phyloP scores from a whole-genome alignment of 2,329 filamentous ascomycete species.

The Talaromyces marneffei region DNA sequence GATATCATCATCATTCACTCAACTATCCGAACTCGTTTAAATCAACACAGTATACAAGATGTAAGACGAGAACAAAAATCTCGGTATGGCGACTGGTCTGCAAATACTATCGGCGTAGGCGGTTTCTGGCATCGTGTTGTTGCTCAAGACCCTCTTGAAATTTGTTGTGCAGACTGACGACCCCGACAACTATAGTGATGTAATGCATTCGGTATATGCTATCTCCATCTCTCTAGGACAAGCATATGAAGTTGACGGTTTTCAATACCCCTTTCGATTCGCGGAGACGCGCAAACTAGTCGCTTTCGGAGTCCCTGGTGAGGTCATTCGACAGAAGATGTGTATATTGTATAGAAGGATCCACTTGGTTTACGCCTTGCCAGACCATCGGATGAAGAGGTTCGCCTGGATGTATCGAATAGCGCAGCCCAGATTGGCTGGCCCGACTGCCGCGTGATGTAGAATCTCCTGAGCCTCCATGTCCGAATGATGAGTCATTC shows the following conservation, averaged over 20 bases:
- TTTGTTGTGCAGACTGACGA: neutral
- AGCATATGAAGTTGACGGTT: neutral
- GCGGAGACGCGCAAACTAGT: neutral
- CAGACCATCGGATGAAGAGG: neutral
- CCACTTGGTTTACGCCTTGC: slow-evolving; percentile 6
- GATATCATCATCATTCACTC: slow-evolving; percentile 10
- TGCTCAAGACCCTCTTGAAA: neutral
- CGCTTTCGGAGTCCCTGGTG: neutral
- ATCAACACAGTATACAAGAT: neutral
- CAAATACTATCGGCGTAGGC: neutral
- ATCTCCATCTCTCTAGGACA: neutral
- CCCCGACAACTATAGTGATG: neutral
- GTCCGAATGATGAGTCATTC: slow-evolving; percentile 49
- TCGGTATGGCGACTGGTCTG: neutral
- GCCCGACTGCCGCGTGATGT: neutral
- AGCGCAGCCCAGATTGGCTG: neutral
- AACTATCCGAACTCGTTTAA: neutral
- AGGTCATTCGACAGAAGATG: neutral
- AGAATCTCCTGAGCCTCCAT: slow-evolving; percentile 3
- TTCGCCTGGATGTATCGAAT: neutral
- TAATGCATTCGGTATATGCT: neutral
- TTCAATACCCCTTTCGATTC: neutral
- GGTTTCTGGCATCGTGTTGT: neutral
- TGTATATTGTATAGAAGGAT: slow-evolving; percentile 1
- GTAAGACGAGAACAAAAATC: neutral